Evolutionary conservation across 1,284 basidiomycete genomes (phyloP), one percentile per base, ranked within the genome.

Genomic region (Microbotryum lychnidis-dioicae): DNA sequence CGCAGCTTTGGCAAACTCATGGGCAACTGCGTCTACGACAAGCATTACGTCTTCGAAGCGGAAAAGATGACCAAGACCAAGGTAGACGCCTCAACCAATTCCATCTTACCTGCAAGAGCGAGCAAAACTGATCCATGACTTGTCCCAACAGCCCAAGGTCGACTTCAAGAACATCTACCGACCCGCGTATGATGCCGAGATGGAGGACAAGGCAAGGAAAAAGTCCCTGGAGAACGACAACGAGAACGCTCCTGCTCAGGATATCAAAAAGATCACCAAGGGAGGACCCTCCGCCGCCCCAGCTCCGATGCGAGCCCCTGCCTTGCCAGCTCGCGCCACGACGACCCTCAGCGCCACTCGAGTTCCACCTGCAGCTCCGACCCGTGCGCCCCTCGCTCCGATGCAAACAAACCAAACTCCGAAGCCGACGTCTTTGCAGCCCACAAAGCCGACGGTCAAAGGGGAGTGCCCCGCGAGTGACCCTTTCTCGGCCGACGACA

Each of bases 11-110:
- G 96, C 54, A 94, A 93, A 73, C 78, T 97, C 1, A 80, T 97
- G 12, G 94, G 93, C 9, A 96, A 97, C 72, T 98, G 94, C 75
- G 77, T 97, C 27, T 97, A 97, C 72, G 94, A 97, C 77, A 93
- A 92, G 76, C 77, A 83, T 18, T 97, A 91, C 74, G 82, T 87
- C 1, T 82, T 86, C 61, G 87, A 93, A 71, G 81, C 97, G 18
- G 78, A 84, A 52, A 93, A 93, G 76, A 86, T 97, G 66, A 91
- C 87, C 72, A 84, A 87, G 1, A 82, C 82, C 48, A 83, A 84
- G 2, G 91, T 92, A 12, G 27, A 16, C 25, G 23, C 6, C 6
- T 7, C 4, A 14, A 16, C n/a, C 46, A 33, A 8, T 12, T 42
- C n/a, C 20, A 4, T 20, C 33, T n/a, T 21, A 9, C 18, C 7